These are phyloP conservation scores for Geotrichum carabidarum DNA, from an alignment of 1,139 yeast species.

Conservation along the genomic window DNA sequence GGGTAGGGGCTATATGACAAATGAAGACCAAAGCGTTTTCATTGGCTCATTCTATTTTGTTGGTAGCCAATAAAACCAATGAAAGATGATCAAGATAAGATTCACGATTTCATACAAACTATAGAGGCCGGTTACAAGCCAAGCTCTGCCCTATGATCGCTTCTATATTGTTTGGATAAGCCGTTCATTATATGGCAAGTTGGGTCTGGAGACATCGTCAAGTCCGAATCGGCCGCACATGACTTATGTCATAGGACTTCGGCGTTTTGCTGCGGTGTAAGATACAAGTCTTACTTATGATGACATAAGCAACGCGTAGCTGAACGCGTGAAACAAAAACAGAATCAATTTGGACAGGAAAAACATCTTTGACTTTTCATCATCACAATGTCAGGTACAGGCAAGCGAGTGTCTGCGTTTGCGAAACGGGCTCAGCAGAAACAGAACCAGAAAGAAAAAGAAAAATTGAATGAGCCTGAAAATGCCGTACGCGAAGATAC, in stretches of 20 bases:
- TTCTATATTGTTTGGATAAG: no score
- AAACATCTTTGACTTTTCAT: background rate
- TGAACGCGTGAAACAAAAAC: background rate
- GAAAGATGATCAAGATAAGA: no score
- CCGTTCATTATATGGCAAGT: no score
- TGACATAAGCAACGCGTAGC: background rate
- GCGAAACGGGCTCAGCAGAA: conserved; percentile 14
- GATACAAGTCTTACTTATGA: background rate
- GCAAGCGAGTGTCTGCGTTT: conserved; percentile 15
- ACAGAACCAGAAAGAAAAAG: conserved; percentile 1
- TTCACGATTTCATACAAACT: no score
- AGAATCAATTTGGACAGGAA: background rate
- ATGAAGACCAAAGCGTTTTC: no score
- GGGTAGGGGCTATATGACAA: no score
- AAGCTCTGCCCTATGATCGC: no score
- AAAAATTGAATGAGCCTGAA: background rate
- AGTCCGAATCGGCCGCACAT: conserved; percentile 1
- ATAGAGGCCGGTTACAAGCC: no score
- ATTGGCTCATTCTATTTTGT: no score
- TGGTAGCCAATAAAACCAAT: no score
- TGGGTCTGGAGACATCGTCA: background rate
- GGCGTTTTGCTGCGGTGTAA: background rate
- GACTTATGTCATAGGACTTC: background rate
- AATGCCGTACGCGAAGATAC: conserved; percentile 3
- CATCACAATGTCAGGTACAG: conserved; percentile 3